Percentiles rank a stretch among this genome's conserved stretches.
Conservation (phyloP, 306 rosid species). For the Pachyrhizus erosus region DNA sequence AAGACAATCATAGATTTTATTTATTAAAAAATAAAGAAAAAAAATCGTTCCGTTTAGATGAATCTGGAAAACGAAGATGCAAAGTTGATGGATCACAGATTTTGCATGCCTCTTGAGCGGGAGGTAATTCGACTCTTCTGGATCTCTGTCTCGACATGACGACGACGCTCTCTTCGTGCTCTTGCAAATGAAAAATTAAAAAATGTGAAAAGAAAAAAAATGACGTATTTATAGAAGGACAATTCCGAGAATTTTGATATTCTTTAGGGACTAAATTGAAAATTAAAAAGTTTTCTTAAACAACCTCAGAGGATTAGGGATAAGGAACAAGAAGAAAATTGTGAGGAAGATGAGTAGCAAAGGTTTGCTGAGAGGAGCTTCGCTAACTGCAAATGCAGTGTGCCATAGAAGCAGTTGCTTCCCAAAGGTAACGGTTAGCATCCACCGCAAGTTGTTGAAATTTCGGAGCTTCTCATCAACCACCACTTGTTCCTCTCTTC, state of each 20-base stretch:
- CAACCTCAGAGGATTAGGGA: slow-evolving; percentile 3
- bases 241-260: background rate
- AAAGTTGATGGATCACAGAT: background rate
- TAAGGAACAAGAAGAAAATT: slow-evolving; percentile 1
- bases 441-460: slow-evolving; percentile 29
- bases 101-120: slow-evolving; percentile 68
- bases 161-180: slow-evolving; percentile 31
- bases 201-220: background rate
- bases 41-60: background rate
- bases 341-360: slow-evolving; percentile 31
- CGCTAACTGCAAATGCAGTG: slow-evolving; percentile 26
- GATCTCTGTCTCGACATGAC: slow-evolving; percentile 76
- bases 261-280: slow-evolving; percentile 37
- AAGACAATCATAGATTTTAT: background rate
- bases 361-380: slow-evolving; percentile 42
- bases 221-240: slow-evolving; percentile 17
- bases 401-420: slow-evolving; percentile 25
- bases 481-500: slow-evolving; percentile 53
- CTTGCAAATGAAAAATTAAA: slow-evolving; percentile 29
- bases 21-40: background rate
- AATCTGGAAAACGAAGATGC: slow-evolving; percentile 2
- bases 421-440: background rate
- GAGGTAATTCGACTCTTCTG: slow-evolving; percentile 71
- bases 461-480: slow-evolving; percentile 45
- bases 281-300: background rate